A percentile compares a stretch with the other conserved stretches of the same genome.
phyloP scores from a whole-genome alignment of 2,329 filamentous ascomycete species.

The Daldinia eschscholtzii region DNA sequence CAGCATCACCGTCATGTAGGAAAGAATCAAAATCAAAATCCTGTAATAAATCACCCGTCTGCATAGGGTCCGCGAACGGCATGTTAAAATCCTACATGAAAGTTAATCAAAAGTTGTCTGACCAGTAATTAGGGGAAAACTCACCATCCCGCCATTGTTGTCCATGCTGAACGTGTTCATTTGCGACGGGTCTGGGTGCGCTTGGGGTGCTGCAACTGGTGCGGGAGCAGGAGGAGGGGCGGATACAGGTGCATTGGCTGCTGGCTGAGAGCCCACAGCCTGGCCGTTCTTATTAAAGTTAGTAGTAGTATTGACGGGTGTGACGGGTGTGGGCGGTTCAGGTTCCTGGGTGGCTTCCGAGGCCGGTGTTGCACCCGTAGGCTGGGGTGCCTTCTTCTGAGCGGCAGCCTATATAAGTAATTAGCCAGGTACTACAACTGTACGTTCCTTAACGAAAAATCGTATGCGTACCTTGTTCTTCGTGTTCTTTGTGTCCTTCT shows the following conservation, averaged over 20 bases:
- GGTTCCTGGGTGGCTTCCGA: constrained; percentile 68
- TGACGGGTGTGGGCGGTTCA: constrained; percentile 71
- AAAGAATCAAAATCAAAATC: constrained; percentile 79
- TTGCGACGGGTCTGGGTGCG: constrained; percentile 63
- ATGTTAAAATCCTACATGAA: constrained; percentile 61
- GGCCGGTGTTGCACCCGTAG: constrained; percentile 67
- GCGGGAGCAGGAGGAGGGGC: constrained; percentile 59
- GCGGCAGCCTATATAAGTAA: constrained; percentile 61
- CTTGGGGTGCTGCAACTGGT: constrained; percentile 60
- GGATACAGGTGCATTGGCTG: constrained; percentile 60
- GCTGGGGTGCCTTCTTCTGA: constrained; percentile 74
- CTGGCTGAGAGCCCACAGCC: constrained; percentile 55
- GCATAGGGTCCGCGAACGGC: constrained; percentile 68
- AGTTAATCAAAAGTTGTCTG: constrained; percentile 40
- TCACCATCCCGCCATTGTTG: constrained; percentile 59
- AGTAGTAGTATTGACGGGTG: constrained; percentile 64
- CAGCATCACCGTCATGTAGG: constrained; percentile 68
- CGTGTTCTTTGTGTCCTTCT: constrained; percentile 76
- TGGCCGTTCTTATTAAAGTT: constrained; percentile 64
- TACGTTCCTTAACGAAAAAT: neutral
- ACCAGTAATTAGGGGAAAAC: constrained; percentile 39
- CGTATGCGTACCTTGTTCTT: constrained; percentile 73
- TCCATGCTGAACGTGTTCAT: constrained; percentile 62
- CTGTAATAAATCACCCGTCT: constrained; percentile 69
- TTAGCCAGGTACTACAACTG: constrained; percentile 47